Base-by-base conservation (phyloP, 768 basidiomycete genomes). In the Hirschioporus abietinus region DNA sequence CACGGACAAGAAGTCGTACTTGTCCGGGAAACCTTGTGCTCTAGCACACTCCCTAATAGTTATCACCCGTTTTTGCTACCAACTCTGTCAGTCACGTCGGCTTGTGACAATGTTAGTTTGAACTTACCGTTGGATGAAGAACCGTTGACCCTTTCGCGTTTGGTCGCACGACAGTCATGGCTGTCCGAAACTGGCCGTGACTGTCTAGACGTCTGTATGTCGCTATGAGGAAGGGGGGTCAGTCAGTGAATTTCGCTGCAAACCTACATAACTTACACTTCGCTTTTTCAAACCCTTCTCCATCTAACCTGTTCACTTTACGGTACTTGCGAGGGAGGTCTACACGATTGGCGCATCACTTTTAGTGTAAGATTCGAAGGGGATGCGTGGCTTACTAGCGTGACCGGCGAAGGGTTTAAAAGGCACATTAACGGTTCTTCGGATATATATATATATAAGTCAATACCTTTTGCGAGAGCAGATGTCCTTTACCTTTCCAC, bases 21-120 rank as follows among this genome's bases (percentile, higher is more conserved):
- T 58, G 68, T 93, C 92, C 0, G 90, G 89, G 70, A 93, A 93
- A 0, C 92, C 92, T 76, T 93, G 92, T 0, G 87, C 85, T 25
- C 92, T 82, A 20, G 91, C 90, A 59, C 82, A 84, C 71, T 92
- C 91, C 35, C 84, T 79, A 17, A 91, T 83, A 3, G 81, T 88
- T 57, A 91, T 72, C 26, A 90, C 83, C 7, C 92, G 84, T 69
- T 86, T 86, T 88, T 92, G 89, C 88, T 92, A 70, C 58, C 18
- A 15, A 52, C 12, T 3, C 42, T 52, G 42, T 15, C 20, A 6
- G 15, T 27, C 6, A 27, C 23, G 18, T 26, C 1, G n/a, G 30
- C 6, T 9, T 27, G 60, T 26, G 60, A 23, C 4, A 7, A 8
- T 24, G 27, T 58, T 58, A 63, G 52, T 12, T 27, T 65, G 18